phyloP scores from a whole-genome alignment of 2,329 filamentous ascomycete species.

The Clonostachys sp. region DNA sequence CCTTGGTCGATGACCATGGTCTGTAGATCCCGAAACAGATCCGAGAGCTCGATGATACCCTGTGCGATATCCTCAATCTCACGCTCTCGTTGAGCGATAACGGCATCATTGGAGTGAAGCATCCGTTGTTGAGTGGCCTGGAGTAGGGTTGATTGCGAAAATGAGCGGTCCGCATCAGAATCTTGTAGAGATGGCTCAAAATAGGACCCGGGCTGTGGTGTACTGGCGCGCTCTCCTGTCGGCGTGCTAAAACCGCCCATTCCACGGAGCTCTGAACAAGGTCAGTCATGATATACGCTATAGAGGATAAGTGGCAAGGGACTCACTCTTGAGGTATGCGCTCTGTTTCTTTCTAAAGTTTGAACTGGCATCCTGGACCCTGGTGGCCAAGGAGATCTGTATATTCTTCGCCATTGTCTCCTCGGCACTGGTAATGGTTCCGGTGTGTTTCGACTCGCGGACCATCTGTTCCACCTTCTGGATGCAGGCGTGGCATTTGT shows the following conservation, averaged over 20 bases:
- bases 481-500: slow-evolving; percentile 85
- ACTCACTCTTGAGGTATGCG: slow-evolving; percentile 84
- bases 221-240: slow-evolving; percentile 45
- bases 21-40: slow-evolving; percentile 95
- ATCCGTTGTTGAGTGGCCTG: slow-evolving; percentile 67
- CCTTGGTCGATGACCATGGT: slow-evolving; percentile 92
- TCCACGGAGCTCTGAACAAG: slow-evolving; percentile 62
- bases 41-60: slow-evolving; percentile 93
- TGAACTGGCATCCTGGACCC: slow-evolving; percentile 89
- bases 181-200: slow-evolving; percentile 86
- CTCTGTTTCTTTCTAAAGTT: slow-evolving; percentile 96
- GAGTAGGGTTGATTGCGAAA: slow-evolving; percentile 84
- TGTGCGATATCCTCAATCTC: slow-evolving; percentile 98
- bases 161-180: slow-evolving; percentile 87
- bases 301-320: background rate
- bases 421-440: slow-evolving; percentile 73
- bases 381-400: slow-evolving; percentile 81
- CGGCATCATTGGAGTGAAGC: slow-evolving; percentile 72
- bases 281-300: slow-evolving; percentile 3
- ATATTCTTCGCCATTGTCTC: slow-evolving; percentile 96
- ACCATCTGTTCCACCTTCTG: slow-evolving; percentile 86
- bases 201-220: slow-evolving; percentile 52
- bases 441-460: slow-evolving; percentile 68
- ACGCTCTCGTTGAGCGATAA: slow-evolving; percentile 85
- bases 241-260: slow-evolving; percentile 50